Evolutionary conservation across 768 basidiomycete species (phyloP), one percentile per base, ranked within the genome.

Genomic region (Podaxis carcinomalis): DNA sequence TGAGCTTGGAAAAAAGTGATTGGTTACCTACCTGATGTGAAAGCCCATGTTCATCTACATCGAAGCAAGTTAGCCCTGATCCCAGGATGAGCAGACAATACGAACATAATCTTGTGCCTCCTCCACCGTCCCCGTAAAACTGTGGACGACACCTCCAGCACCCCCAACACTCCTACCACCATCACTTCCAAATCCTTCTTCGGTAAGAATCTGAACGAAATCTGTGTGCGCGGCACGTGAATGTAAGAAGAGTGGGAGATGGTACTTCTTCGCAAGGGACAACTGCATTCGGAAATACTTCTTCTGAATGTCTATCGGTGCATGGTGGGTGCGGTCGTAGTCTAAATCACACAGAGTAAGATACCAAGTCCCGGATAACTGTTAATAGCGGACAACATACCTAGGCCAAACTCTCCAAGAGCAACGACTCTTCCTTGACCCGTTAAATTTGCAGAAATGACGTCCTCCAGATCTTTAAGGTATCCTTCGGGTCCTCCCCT

Each of bases 321-420:
- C 83, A 67, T 86, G 87, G 66, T 86, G 85, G 0, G 85, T 80
- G 21, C 92, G 78, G 67, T 93, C 92, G 65, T 93, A 93, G 69
- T 93, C 90, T 90, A 56, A 59, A 51, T 61, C 49, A 40, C 32
- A 49, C 9, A 19, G 23, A 23, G 11, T 21, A 16, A 46, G 9
- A 56, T 46, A 25, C 27, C 28, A 42, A 25, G 46, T 13, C 16
- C 14, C 55, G 57, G 10, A 27, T 0, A n/a, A 1, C 1, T 7
- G 19, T n/a, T 11, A 25, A 14, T 23, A 5, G 10, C 4, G 10
- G 23, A 14, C 21, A 25, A 64, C 75, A 44, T 63, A 89, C 89
- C 90, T 54, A 93, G 72, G 21, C 92, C 92, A 64, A 90, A 90
- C 72, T 93, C 92, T 21, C 92, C 92, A 14, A 93, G 73, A 0